Percentiles rank a stretch among this genome's conserved stretches.
phyloP scores from a whole-genome alignment of 2,329 filamentous ascomycete species.

The Arthrobotrys musiformis region DNA sequence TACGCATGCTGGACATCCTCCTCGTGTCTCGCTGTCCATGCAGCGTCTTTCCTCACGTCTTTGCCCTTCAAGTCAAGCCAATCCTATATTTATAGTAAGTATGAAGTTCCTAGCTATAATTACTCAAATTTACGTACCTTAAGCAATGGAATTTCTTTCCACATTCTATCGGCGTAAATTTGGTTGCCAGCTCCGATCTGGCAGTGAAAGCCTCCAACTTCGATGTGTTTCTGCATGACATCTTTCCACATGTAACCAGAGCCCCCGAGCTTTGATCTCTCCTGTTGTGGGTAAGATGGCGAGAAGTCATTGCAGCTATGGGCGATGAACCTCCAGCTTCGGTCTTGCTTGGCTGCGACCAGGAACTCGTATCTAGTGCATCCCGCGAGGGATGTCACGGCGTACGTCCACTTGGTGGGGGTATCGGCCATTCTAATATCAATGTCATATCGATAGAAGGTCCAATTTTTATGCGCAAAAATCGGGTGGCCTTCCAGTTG shows the following conservation, averaged over 20 bases:
- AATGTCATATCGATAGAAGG: constrained; percentile 93
- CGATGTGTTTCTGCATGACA: constrained; percentile 94
- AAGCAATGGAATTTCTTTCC: constrained; percentile 92
- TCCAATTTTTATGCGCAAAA: constrained; percentile 89
- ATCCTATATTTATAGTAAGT: constrained; percentile 66
- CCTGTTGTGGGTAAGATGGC: constrained; percentile 83
- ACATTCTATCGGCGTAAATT: constrained; percentile 92
- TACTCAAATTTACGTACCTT: constrained; percentile 65
- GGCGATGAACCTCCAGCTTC: constrained; percentile 93
- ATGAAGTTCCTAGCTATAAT: background rate
- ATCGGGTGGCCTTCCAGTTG: constrained; percentile 86
- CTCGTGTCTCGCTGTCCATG: constrained; percentile 93
- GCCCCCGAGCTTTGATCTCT: constrained; percentile 85
- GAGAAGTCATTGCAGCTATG: constrained; percentile 98
- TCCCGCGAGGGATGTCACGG: constrained; percentile 93
- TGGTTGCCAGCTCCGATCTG: constrained; percentile 93
- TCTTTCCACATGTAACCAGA: constrained; percentile 99
- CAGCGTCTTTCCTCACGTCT: constrained; percentile 86
- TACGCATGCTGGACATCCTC: constrained; percentile 96
- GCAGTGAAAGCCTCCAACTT: constrained; percentile 94
- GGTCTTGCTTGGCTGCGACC: constrained; percentile 88
- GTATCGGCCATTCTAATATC: constrained; percentile 89
- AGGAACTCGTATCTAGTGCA: constrained; percentile 99
- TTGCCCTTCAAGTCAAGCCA: constrained; percentile 94
- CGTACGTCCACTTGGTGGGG: constrained; percentile 93